Evolutionary conservation across 257 asterid genomes (phyloP), one percentile per base, ranked within the genome.

Genomic region (Osmanthus fragrans): DNA sequence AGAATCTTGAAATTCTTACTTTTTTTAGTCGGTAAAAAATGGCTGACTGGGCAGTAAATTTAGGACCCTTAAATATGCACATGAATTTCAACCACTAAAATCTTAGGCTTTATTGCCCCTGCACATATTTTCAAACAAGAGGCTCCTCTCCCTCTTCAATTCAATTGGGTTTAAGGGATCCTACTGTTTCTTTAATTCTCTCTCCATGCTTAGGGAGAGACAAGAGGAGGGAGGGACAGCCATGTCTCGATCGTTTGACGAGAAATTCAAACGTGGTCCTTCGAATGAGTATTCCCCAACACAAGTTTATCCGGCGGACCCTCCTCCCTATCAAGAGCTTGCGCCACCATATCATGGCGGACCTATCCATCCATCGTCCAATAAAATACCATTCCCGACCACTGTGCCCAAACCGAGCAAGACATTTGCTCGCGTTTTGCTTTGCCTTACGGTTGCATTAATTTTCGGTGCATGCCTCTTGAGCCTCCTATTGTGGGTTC

Each of bases 301-400:
- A 42, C 51, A 42, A 42, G 51, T 12, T 3, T 42, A 42, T 12
- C 51, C 51, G 51, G 51, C 51, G 3, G 51, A 47, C 37, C 79
- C 64, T 49, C 80, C 78, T 19, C 19, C 65, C 0, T 40, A 75
- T 63, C 70, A 27, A 16, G 76, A 71, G 29, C 23, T 33, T 34
- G 76, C 66, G 5, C 60, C 45, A 37, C 83, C 80, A 1, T 65
- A 39, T 63, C 69, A 63, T 12, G 69, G 69, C 7, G 36, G 36
- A 27, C 15, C 42, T 32, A 68, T 56, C 3, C n/a, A n/a, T 32
- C 75, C 80, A 11, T 64, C 80, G 1, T 37, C 56, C 1, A 63
- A 68, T 30, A 21, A 77, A 71, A 21, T 74, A 23, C 67, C 87
- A 29, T 33, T 25, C 69, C 9, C 2, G 0, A 39, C 64, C 34